phyloP scores from a whole-genome alignment of 495 filamentous ascomycete species.

The Hypoxylon fragiforme region DNA sequence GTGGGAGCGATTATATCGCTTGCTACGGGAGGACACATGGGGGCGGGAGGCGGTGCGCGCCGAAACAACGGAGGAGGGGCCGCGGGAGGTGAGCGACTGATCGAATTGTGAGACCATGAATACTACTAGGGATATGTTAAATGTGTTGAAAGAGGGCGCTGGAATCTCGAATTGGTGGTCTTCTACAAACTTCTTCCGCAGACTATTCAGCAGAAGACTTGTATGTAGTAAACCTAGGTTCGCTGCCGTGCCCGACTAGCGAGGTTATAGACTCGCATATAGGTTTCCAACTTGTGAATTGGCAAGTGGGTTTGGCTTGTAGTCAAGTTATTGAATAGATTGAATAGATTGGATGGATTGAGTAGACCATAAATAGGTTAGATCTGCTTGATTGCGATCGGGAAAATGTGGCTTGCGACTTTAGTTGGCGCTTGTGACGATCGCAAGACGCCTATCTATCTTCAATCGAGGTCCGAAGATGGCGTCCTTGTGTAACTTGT shows the following conservation, averaged over 20 bases:
- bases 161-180: slow-evolving; percentile 9
- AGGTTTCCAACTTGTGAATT: slow-evolving; percentile 1
- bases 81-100: slow-evolving; percentile 57
- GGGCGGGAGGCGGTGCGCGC: slow-evolving; percentile 48
- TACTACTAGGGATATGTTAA: slow-evolving; percentile 23
- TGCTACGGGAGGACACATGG: slow-evolving; percentile 51
- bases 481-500: not conserved
- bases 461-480: not conserved
- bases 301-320: not conserved
- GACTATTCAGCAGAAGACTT: not conserved
- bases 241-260: not conserved
- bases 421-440: not conserved
- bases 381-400: slow-evolving; percentile 14
- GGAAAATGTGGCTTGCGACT: slow-evolving; percentile 16
- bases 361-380: slow-evolving; percentile 14
- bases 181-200: not conserved
- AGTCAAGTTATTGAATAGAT: no score
- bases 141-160: not conserved
- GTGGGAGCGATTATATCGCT: slow-evolving; percentile 79
- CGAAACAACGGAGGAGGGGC: slow-evolving; percentile 61
- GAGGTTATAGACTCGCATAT: slow-evolving; percentile 1
- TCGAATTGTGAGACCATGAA: slow-evolving; percentile 79
- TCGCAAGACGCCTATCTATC: not conserved
- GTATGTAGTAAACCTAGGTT: not conserved
- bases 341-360: no score